Conservation (phyloP, 2,329 filamentous ascomycete genomes). For the Scopulariopsis brevicaulis region DNA sequence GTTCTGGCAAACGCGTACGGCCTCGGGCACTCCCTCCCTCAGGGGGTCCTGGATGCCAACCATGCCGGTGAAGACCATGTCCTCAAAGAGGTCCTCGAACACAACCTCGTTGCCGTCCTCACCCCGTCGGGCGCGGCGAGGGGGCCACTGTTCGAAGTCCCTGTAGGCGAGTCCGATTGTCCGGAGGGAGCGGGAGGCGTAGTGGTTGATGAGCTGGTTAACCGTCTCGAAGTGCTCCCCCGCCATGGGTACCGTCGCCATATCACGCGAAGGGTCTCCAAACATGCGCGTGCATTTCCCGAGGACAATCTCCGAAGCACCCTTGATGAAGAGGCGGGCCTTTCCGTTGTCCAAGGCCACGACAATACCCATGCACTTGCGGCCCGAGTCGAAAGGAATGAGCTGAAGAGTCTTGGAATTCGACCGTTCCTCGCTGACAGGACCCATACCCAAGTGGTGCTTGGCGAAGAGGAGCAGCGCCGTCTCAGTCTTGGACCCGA, state of each 20-base stretch:
- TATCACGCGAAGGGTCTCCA: constrained; percentile 33
- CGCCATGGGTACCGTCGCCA: constrained; percentile 30
- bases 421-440: constrained; percentile 52
- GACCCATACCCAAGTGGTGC: constrained; percentile 55
- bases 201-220: constrained; percentile 59
- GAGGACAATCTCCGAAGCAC: constrained; percentile 54
- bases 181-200: constrained; percentile 68
- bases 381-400: constrained; percentile 64
- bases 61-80: constrained; percentile 58
- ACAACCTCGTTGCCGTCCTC: constrained; percentile 47
- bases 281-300: constrained; percentile 41
- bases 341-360: constrained; percentile 36
- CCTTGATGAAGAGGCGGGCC: constrained; percentile 50
- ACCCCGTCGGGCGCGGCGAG: constrained; percentile 43
- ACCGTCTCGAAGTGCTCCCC: constrained; percentile 44
- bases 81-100: constrained; percentile 55
- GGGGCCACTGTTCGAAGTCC: constrained; percentile 80
- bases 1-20: constrained; percentile 60
- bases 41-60: constrained; percentile 77
- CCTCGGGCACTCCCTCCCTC: constrained; percentile 61
- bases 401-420: constrained; percentile 50
- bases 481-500: constrained; percentile 70
- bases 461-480: constrained; percentile 60
- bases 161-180: constrained; percentile 78
- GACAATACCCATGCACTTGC: constrained; percentile 61